These are phyloP conservation scores for Puya raimondii DNA, from an alignment of 176 grass and related monocot species.

Conservation along the genomic window DNA sequence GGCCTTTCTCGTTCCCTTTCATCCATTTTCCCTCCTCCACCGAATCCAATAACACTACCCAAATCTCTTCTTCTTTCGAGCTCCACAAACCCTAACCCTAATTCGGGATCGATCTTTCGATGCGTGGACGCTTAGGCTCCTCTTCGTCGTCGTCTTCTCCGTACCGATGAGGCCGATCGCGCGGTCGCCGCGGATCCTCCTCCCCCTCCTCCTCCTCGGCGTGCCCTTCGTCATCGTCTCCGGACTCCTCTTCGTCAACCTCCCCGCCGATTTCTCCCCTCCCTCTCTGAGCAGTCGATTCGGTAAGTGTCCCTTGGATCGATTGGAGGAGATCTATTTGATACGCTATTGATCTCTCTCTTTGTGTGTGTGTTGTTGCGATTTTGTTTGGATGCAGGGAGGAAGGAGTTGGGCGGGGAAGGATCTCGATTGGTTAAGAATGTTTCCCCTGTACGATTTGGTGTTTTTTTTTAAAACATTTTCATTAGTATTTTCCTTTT, in stretches of 20 bases:
- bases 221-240: neutral
- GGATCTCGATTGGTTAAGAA: slow-evolving; percentile 25
- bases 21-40: no score
- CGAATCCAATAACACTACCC: neutral
- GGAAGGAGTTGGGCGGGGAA: slow-evolving; percentile 15
- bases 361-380: neutral
- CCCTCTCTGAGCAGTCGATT: neutral
- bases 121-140: neutral
- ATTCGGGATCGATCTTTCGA: neutral
- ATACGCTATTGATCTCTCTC: neutral
- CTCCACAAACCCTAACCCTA: neutral
- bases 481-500: neutral
- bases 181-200: neutral
- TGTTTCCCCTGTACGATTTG: slow-evolving; percentile 17
- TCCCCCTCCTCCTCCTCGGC: neutral
- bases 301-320: neutral
- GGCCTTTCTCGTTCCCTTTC: no score
- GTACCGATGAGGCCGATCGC: neutral
- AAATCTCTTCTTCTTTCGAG: neutral
- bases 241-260: slow-evolving; percentile 3
- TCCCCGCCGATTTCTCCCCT: neutral
- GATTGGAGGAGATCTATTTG: neutral
- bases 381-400: slow-evolving; percentile 14
- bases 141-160: neutral
- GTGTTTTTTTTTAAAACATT: neutral